Evolutionary conservation across 2,329 filamentous ascomycete genomes (phyloP).

Genomic region (Trematosphaeria pertusa): DNA sequence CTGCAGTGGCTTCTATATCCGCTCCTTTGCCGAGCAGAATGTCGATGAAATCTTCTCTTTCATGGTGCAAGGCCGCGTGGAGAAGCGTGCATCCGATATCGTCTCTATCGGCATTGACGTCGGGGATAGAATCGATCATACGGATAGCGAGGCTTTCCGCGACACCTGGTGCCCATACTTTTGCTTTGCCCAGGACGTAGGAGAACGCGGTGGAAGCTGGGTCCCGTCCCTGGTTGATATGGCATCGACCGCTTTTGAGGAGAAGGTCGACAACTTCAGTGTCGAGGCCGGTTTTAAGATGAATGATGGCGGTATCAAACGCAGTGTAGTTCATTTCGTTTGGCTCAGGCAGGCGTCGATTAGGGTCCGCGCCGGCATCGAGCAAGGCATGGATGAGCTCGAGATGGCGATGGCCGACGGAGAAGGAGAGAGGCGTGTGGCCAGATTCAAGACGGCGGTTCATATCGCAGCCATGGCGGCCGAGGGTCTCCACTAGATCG

Average conservation of each 20-base stretch:
- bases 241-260: slow-evolving; percentile 19
- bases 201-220: slow-evolving; percentile 19
- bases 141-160: slow-evolving; percentile 16
- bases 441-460: slow-evolving; percentile 18
- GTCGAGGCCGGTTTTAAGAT: slow-evolving; percentile 13
- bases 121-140: slow-evolving; percentile 24
- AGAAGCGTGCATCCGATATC: slow-evolving; percentile 24
- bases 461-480: slow-evolving; percentile 20
- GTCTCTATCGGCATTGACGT: slow-evolving; percentile 20
- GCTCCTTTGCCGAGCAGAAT: slow-evolving; percentile 74
- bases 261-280: slow-evolving; percentile 22
- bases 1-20: slow-evolving; percentile 19
- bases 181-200: slow-evolving; percentile 13
- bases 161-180: slow-evolving; percentile 8
- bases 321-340: slow-evolving; percentile 8
- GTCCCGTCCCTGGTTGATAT: slow-evolving; percentile 22
- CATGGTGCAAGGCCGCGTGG: slow-evolving; percentile 22
- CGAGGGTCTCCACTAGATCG: slow-evolving; percentile 18
- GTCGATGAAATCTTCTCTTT: slow-evolving; percentile 71
- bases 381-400: slow-evolving; percentile 23
- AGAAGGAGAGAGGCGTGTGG: slow-evolving; percentile 20
- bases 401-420: slow-evolving; percentile 15
- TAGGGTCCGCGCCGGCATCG: slow-evolving; percentile 22
- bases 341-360: slow-evolving; percentile 1
- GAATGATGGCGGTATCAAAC: slow-evolving; percentile 21